Percentiles rank a stretch among this genome's conserved stretches.
phyloP scores from a whole-genome alignment of 1,139 yeast species.

The Candida tropicalis region DNA sequence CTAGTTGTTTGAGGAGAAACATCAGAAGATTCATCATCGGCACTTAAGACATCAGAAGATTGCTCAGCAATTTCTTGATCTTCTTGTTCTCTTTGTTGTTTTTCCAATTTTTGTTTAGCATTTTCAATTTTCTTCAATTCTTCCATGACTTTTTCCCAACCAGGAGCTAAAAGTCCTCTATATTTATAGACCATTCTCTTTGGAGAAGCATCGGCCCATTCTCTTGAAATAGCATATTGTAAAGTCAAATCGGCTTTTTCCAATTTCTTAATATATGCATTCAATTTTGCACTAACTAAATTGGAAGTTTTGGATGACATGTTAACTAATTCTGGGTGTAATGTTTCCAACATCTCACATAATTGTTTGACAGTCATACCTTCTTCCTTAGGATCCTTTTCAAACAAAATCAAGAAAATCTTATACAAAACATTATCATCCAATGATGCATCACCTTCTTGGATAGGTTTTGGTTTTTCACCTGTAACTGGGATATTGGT shows the following conservation, averaged over 20 bases:
- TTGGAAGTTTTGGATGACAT: slow-evolving; percentile 80
- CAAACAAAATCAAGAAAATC: slow-evolving; percentile 69
- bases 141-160: slow-evolving; percentile 62
- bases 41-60: background rate
- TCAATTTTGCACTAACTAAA: slow-evolving; percentile 76
- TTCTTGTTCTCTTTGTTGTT: slow-evolving; percentile 10
- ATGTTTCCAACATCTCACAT: slow-evolving; percentile 70
- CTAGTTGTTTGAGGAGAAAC: background rate
- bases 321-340: slow-evolving; percentile 81
- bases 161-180: slow-evolving; percentile 72
- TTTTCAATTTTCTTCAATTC: slow-evolving; percentile 27
- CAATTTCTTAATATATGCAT: slow-evolving; percentile 81
- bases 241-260: slow-evolving; percentile 77
- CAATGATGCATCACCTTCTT: slow-evolving; percentile 59
- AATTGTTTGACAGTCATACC: slow-evolving; percentile 88
- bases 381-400: slow-evolving; percentile 63
- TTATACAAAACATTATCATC: slow-evolving; percentile 79
- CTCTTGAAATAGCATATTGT: slow-evolving; percentile 74
- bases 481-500: slow-evolving; percentile 82
- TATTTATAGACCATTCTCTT: slow-evolving; percentile 86
- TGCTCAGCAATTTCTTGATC: slow-evolving; percentile 1
- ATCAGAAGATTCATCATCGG: background rate
- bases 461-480: slow-evolving; percentile 72
- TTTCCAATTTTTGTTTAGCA: slow-evolving; percentile 11
- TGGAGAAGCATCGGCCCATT: slow-evolving; percentile 89